A percentile compares a stretch with the other conserved stretches of the same genome.
These are phyloP conservation scores for Tetrapyrgos nigripes DNA, from an alignment of 1,284 basidiomycete species.

Conservation along the genomic window DNA sequence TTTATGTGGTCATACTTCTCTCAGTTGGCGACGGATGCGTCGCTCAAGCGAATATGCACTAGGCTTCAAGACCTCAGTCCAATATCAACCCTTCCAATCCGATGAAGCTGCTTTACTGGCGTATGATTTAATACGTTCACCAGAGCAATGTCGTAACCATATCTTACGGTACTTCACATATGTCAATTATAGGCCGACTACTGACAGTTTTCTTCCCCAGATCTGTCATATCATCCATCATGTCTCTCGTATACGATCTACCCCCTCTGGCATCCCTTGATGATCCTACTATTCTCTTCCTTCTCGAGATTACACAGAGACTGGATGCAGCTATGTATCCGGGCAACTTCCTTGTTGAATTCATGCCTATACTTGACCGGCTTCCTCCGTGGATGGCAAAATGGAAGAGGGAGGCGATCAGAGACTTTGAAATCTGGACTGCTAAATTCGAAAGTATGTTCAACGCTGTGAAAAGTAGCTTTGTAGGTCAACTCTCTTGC, in stretches of 20 bases:
- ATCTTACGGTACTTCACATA: neutral
- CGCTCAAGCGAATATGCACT: slow-evolving; percentile 11
- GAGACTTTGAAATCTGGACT: neutral
- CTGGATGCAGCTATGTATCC: slow-evolving; percentile 4
- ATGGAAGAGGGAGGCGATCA: slow-evolving; percentile 13
- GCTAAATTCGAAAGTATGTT: slow-evolving; percentile 1
- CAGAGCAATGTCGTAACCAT: neutral
- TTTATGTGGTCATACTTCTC: neutral
- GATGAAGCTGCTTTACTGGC: slow-evolving; percentile 11
- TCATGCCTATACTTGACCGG: slow-evolving; percentile 9
- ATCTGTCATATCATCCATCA: neutral
- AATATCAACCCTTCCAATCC: slow-evolving; percentile 8
- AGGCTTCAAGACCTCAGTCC: neutral
- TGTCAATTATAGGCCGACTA: neutral
- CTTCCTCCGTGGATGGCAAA: slow-evolving; percentile 4
- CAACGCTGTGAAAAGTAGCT: neutral
- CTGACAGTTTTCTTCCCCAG: neutral
- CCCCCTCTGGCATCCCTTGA: neutral
- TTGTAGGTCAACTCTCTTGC: neutral
- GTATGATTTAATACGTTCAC: neutral
- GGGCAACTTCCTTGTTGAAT: slow-evolving; percentile 8
- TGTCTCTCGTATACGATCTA: neutral
- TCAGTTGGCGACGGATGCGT: slow-evolving; percentile 13
- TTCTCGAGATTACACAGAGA: neutral
- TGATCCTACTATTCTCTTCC: neutral